Percentiles rank a stretch among this genome's conserved stretches.
Conservation (phyloP, 1,284 basidiomycete species). For the Cystobasidium pallidum region DNA sequence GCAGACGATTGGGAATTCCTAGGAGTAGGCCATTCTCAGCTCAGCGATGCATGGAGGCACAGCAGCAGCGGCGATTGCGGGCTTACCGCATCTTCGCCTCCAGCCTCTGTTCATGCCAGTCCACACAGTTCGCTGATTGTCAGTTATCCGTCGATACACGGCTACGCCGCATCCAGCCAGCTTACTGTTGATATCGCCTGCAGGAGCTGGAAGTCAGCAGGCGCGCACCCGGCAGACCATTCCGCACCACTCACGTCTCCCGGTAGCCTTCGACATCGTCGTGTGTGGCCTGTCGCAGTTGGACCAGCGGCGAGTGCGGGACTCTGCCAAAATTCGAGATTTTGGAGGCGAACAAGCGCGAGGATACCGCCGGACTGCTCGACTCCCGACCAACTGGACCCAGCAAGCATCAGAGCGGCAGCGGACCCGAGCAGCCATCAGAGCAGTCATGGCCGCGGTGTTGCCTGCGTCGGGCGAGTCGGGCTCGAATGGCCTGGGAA, state of each 20-base stretch:
- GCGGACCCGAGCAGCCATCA: background rate
- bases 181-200: constrained; percentile 47
- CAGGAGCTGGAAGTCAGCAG: constrained; percentile 6
- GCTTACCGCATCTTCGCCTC: constrained; percentile 39
- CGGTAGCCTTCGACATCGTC: constrained; percentile 36
- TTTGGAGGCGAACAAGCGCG: background rate
- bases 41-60: background rate
- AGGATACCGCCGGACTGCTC: background rate
- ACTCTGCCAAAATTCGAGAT: constrained; percentile 22
- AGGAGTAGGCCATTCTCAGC: background rate
- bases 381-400: background rate
- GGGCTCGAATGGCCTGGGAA: constrained; percentile 18
- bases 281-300: background rate
- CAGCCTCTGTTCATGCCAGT: constrained; percentile 28
- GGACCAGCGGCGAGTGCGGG: background rate
- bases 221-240: background rate
- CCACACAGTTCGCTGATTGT: too few species aligned
- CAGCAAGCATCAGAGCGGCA: background rate
- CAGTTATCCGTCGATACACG: too few species aligned
- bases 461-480: constrained; percentile 20
- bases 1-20: constrained; percentile 51
- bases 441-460: constrained; percentile 24
- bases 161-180: background rate
- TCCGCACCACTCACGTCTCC: constrained; percentile 27
- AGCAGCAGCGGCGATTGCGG: background rate